Conservation (phyloP, 805 yeast species). For the Ogataea pignaliae region DNA sequence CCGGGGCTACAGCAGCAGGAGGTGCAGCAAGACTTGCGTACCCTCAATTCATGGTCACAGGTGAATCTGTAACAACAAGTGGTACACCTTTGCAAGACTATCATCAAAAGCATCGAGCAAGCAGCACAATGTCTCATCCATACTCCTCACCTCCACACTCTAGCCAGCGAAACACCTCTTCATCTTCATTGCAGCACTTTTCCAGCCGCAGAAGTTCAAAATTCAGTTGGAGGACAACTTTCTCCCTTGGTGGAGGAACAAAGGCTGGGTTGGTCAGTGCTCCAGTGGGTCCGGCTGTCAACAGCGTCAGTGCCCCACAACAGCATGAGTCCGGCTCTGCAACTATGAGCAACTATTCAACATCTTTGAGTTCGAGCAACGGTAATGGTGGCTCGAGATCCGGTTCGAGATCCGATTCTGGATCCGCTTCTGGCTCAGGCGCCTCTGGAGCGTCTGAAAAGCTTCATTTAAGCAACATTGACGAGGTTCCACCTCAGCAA, state of each 20-base stretch:
- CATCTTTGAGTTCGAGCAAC: conserved; percentile 5
- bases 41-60: too few relatives aligned
- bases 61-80: too few relatives aligned
- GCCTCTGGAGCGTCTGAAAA: neutral
- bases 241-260: conserved; percentile 10
- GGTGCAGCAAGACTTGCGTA: neutral
- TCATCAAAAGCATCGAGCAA: neutral
- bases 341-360: conserved; percentile 11
- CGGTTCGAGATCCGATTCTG: too few relatives aligned
- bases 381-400: neutral
- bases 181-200: neutral
- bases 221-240: conserved; percentile 24
- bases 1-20: neutral
- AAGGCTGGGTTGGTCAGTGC: too few relatives aligned
- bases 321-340: conserved; percentile 11
- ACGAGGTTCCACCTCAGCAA: conserved; percentile 4
- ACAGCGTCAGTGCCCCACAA: too few relatives aligned
- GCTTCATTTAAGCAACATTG: conserved; percentile 4
- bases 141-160: neutral
- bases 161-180: neutral
- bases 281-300: too few relatives aligned
- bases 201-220: conserved; percentile 19
- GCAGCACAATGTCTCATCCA: neutral
- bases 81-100: too few relatives aligned
- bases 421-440: neutral